Base-by-base conservation (phyloP, 2,329 filamentous ascomycete species). In the Pseudogymnoascus sp. region DNA sequence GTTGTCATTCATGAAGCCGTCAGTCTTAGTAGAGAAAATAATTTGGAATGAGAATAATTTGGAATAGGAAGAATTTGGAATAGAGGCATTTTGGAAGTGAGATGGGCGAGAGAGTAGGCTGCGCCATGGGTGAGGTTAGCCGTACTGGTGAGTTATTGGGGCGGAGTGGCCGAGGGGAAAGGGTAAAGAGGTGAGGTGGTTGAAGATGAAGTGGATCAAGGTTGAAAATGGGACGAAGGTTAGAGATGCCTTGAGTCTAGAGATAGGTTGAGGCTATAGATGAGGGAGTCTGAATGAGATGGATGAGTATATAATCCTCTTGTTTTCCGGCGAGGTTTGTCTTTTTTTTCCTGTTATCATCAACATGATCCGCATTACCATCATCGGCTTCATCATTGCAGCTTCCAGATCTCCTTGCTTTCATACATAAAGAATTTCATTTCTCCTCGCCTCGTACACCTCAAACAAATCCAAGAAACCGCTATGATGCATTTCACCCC, bases 401-500 rank as follows among this genome's bases (percentile, higher is more conserved):
- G 22, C 6, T 14, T 50, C 24, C 24, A 50, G 3, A 28, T 16
- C 6, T 50, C 24, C 24, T 26, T 28, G 1, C 6, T 28, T 28
- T 28, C 43, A 50, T n/a, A 50, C 24, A n/a, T 14, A 50, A 16
- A 50, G 7, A 41, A 28, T n/a, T 14, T n/a, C 6, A 4, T 16
- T 28, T 28, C 24, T 16, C 28, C 14, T 16, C 14, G 24, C 24
- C 43, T n/a, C 43, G 16, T 16, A 26, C 43, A 16, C 24, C 6
- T 26, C 43, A 64, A 50, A 50, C 35, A 59, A 62, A 61, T 50
- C 40, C 31, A 62, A 60, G 14, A 35, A 38, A 60, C 65, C 69
- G 76, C 67, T 28, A 50, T 14, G 10, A 79, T 76, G 76, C 69
- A 69, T 50, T 72, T 74, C 71, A 77, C 68, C 61, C 65, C 72